A percentile compares a stretch with the other conserved stretches of the same genome.
phyloP scores from a whole-genome alignment of 495 filamentous ascomycete species.

The Xanthoparmelia taractica region DNA sequence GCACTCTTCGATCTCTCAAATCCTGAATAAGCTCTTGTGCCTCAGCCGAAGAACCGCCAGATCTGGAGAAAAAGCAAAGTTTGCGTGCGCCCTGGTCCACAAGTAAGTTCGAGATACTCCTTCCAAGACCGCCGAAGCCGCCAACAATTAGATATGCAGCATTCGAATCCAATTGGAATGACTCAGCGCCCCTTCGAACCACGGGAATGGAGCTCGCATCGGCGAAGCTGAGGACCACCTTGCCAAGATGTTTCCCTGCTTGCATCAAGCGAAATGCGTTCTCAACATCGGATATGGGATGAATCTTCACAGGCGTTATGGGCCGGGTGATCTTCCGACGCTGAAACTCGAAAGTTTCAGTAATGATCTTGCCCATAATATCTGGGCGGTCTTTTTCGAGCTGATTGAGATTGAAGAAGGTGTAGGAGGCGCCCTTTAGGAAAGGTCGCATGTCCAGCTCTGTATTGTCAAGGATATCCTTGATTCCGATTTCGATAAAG shows the following conservation, averaged over 20 bases:
- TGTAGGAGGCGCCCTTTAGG: slow-evolving; percentile 41
- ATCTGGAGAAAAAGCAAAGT: slow-evolving; percentile 33
- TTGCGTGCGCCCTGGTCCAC: slow-evolving; percentile 34
- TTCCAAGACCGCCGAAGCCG: slow-evolving; percentile 40
- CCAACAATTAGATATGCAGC: slow-evolving; percentile 39
- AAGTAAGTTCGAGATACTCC: slow-evolving; percentile 34
- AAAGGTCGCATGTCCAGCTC: slow-evolving; percentile 36
- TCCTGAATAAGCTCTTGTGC: slow-evolving; percentile 23
- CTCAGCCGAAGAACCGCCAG: slow-evolving; percentile 21
- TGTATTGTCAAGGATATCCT: slow-evolving; percentile 33
- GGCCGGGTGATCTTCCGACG: slow-evolving; percentile 20
- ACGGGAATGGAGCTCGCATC: slow-evolving; percentile 18
- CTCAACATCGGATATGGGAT: slow-evolving; percentile 35
- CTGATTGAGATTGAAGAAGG: slow-evolving; percentile 41
- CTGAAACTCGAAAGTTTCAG: slow-evolving; percentile 34
- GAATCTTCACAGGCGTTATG: slow-evolving; percentile 33
- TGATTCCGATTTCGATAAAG: slow-evolving; percentile 40
- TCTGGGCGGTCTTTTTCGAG: slow-evolving; percentile 38
- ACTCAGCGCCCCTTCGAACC: slow-evolving; percentile 24
- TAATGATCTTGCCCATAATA: slow-evolving; percentile 35
- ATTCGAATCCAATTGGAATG: slow-evolving; percentile 22
- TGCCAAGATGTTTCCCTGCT: slow-evolving; percentile 47
- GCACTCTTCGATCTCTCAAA: slow-evolving; percentile 23
- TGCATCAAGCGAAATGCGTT: slow-evolving; percentile 52
- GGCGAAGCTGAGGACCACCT: slow-evolving; percentile 38